Evolutionary conservation across 2,329 filamentous ascomycete species (phyloP), one percentile per base, ranked within the genome.

Genomic region (Phoma sp.): DNA sequence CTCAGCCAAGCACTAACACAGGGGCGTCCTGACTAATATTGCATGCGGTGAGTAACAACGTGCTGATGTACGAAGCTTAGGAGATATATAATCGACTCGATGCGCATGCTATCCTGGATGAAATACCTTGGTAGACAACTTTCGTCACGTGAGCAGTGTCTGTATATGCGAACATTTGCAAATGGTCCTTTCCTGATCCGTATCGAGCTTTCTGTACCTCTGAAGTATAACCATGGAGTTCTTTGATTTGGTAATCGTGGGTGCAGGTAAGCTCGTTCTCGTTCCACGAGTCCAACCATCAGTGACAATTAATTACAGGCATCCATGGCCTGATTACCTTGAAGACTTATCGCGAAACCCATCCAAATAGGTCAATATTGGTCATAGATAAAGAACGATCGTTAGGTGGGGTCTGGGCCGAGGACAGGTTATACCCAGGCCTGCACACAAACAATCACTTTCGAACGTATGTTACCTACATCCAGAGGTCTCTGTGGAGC

Each of bases 301-400:
- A 47, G n/a, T 13, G 6, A 31, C 1, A 1, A 4, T 4, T 36
- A 8, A 31, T 58, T 48, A 9, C 41, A 71, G 69, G 69, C 12
- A 66, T 71, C 31, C 77, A 77, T 57, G 81, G 82, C 6, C 71
- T 84, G 22, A 75, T 75, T 15, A 13, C 29, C 4, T 31, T 31
- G 29, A 82, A 81, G 64, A 81, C 80, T 1, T 81, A 80, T 60
- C 78, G 78, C 54, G 73, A 80, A 41, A 43, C 43, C 77, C 73
- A 81, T 51, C 76, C 75, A 0, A 48, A 65, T 17, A 68, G 76
- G n/a, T 72, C 76, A 1, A 62, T 82, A 1, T 52, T 78, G 5
- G 68, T 82, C 9, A 57, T 83, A 9, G 81, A 84, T 47, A 71
- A 74, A 21, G 69, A 70, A 27, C 58, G 64, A 1, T 74, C 74